Evolutionary conservation across 768 basidiomycete genomes (phyloP).

Genomic region (Suillus subaureus): DNA sequence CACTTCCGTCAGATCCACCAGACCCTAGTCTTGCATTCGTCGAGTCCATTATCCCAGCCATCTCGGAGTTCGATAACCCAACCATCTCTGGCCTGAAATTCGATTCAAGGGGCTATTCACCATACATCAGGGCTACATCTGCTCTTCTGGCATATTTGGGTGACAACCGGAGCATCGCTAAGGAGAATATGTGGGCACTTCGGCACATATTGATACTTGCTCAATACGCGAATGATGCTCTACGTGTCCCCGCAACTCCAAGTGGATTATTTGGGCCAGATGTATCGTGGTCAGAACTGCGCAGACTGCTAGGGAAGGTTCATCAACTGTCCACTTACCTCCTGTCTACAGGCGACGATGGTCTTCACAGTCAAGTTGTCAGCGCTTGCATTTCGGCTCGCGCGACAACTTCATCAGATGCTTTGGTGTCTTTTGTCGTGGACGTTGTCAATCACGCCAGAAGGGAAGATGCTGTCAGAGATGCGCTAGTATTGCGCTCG

Average conservation of each 20-base stretch:
- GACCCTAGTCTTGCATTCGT: slow-evolving; percentile 61
- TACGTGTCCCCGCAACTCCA: slow-evolving; percentile 49
- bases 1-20: slow-evolving; percentile 47
- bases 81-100: slow-evolving; percentile 17
- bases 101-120: slow-evolving; percentile 52
- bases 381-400: slow-evolving; percentile 35
- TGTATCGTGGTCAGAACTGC: slow-evolving; percentile 37
- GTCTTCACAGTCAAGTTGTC: slow-evolving; percentile 52
- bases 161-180: slow-evolving; percentile 62
- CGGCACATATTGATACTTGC: slow-evolving; percentile 68
- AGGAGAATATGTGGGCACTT: slow-evolving; percentile 63
- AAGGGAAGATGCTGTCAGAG: slow-evolving; percentile 49
- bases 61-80: slow-evolving; percentile 23
- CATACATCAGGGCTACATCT: slow-evolving; percentile 63
- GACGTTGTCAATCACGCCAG: slow-evolving; percentile 35
- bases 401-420: slow-evolving; percentile 17
- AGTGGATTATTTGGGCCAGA: slow-evolving; percentile 51
- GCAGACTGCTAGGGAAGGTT: slow-evolving; percentile 46
- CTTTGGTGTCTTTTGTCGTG: slow-evolving; percentile 31
- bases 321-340: slow-evolving; percentile 66
- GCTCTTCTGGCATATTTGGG: slow-evolving; percentile 58
- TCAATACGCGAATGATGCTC: slow-evolving; percentile 63
- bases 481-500: slow-evolving; percentile 59
- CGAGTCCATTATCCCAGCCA: slow-evolving; percentile 58
- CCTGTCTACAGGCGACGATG: slow-evolving; percentile 47